Percentiles rank a stretch among this genome's conserved stretches.
Conservation (phyloP, 768 basidiomycete species). For the Suillus subalutaceus region DNA sequence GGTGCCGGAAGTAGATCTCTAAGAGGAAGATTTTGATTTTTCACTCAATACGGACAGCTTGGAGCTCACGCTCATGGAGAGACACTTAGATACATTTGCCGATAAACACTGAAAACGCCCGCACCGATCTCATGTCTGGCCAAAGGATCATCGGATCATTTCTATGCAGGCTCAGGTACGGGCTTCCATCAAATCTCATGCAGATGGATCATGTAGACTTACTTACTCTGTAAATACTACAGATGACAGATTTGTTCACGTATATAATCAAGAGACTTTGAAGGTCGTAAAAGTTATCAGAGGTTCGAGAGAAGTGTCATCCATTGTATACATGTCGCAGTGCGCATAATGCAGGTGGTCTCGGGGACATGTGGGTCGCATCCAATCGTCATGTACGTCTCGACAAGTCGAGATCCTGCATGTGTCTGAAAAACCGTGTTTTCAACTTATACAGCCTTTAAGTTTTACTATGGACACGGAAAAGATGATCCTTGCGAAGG, state of each 20-base stretch:
- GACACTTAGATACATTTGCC: slow-evolving; percentile 13
- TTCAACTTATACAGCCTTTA: slow-evolving; percentile 23
- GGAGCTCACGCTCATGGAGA: slow-evolving; percentile 5
- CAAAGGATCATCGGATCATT: slow-evolving; percentile 47
- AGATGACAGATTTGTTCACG: slow-evolving; percentile 70
- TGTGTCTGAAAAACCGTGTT: background rate
- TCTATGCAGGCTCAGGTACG: slow-evolving; percentile 68
- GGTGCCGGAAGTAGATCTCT: background rate
- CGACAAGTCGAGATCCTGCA: background rate
- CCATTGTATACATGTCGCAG: slow-evolving; percentile 49
- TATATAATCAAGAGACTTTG: slow-evolving; percentile 61
- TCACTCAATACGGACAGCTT: background rate
- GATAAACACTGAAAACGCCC: slow-evolving; percentile 42
- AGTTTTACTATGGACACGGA: slow-evolving; percentile 47
- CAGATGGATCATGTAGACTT: slow-evolving; percentile 6
- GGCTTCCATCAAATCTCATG: background rate
- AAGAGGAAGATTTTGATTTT: background rate
- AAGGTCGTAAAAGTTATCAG: slow-evolving; percentile 67
- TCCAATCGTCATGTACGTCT: slow-evolving; percentile 56
- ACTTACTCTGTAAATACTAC: slow-evolving; percentile 9
- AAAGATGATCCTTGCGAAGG: slow-evolving; percentile 55
- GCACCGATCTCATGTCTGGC: slow-evolving; percentile 57
- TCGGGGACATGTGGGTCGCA: slow-evolving; percentile 65
- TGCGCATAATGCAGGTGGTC: slow-evolving; percentile 38
- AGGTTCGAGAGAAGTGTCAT: slow-evolving; percentile 65